Conservation (phyloP, 768 basidiomycete species). For the Hypholoma sublateritium region DNA sequence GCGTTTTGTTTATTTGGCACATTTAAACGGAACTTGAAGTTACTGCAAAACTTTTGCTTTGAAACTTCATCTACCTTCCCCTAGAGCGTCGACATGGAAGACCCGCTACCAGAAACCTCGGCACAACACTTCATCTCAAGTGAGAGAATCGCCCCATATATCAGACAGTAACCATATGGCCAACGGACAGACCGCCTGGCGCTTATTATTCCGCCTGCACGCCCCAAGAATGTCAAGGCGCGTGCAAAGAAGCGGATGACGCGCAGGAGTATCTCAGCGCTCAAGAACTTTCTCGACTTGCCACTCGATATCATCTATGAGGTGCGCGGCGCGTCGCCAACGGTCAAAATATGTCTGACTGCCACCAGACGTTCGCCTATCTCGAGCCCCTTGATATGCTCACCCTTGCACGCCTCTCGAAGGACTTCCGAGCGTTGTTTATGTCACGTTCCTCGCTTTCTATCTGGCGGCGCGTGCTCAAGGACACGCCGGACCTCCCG, state of each 20-base stretch:
- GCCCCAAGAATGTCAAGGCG: not conserved
- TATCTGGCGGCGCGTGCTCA: conserved; percentile 22
- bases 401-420: conserved; percentile 31
- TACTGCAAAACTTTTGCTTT: too few species aligned
- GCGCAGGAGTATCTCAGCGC: not conserved
- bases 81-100: not conserved
- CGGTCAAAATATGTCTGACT: not conserved
- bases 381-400: conserved; percentile 38
- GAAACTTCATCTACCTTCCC: too few species aligned
- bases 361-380: conserved; percentile 16
- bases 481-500: conserved; percentile 13
- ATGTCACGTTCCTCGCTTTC: conserved; percentile 18
- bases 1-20: too few species aligned
- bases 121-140: not conserved
- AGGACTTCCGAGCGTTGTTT: conserved; percentile 31
- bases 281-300: conserved; percentile 9
- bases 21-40: too few species aligned
- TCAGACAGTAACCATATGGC: not conserved
- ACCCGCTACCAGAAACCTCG: not conserved
- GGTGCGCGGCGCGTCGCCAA: not conserved
- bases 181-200: not conserved
- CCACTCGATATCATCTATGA: conserved; percentile 10
- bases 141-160: not conserved
- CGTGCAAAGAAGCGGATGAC: not conserved
- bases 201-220: conserved; percentile 1